Evolutionary conservation across 2,329 filamentous ascomycete species (phyloP).

Genomic region (Didymosphaeria variabile): DNA sequence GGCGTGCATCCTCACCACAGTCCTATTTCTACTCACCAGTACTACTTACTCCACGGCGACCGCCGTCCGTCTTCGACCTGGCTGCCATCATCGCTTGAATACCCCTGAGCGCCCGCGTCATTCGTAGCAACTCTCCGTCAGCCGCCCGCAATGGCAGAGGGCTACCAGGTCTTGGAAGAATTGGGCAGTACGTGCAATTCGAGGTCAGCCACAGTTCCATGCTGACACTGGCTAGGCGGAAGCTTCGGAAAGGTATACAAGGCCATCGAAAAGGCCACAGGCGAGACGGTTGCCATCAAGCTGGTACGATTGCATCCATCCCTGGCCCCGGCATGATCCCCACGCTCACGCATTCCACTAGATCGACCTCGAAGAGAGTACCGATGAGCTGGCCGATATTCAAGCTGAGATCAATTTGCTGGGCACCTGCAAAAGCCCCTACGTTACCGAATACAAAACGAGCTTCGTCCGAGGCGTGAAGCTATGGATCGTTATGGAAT

Average conservation of each 20-base stretch:
- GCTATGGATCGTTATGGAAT: constrained; percentile 99
- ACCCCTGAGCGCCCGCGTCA: constrained; percentile 28
- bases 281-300: constrained; percentile 95
- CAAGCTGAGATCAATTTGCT: constrained; percentile 96
- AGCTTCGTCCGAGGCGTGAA: constrained; percentile 97
- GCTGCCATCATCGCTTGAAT: constrained; percentile 23
- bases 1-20: constrained; percentile 20
- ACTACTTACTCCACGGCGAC: constrained; percentile 32
- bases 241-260: constrained; percentile 98
- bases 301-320: constrained; percentile 69
- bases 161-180: constrained; percentile 96
- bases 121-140: constrained; percentile 29
- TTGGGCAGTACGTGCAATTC: constrained; percentile 76
- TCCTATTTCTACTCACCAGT: constrained; percentile 41
- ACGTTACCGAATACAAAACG: constrained; percentile 94
- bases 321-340: not conserved
- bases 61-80: constrained; percentile 37
- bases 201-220: not conserved
- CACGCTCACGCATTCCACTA: constrained; percentile 48
- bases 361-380: constrained; percentile 98
- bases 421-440: constrained; percentile 92
- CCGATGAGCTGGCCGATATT: constrained; percentile 98
- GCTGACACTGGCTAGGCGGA: constrained; percentile 68
- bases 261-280: constrained; percentile 88
- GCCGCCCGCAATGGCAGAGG: constrained; percentile 71